A percentile compares a stretch with the other conserved stretches of the same genome.
Conservation (phyloP, 1,139 yeast genomes). For the Hemisphaericaspora subhashii region DNA sequence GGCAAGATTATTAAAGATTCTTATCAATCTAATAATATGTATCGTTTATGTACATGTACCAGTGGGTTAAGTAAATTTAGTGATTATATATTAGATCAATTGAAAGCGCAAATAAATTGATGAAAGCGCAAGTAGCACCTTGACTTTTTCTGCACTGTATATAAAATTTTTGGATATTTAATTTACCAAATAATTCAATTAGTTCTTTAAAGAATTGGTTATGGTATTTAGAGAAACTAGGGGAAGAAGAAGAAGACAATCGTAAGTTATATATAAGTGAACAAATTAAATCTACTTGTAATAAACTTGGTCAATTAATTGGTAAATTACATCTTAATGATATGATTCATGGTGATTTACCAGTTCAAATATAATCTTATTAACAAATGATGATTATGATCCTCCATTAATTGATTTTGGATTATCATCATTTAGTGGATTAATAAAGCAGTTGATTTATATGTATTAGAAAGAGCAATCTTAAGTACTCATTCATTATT, state of each 20-base stretch:
- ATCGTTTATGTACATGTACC: conserved; percentile 53
- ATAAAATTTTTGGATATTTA: too few species aligned
- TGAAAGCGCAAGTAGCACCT: too few species aligned
- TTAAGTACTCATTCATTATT: conserved; percentile 83
- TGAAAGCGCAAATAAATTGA: conserved; percentile 34
- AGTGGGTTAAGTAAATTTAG: conserved; percentile 60
- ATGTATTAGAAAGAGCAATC: conserved; percentile 90
- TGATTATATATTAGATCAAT: conserved; percentile 50
- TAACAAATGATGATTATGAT: conserved; percentile 22
- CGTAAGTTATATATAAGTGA: conserved; percentile 28
- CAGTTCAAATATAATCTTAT: conserved; percentile 77
- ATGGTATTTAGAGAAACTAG: conserved; percentile 55
- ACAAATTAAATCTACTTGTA: conserved; percentile 43
- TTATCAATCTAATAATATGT: conserved; percentile 63
- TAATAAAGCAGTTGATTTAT: conserved; percentile 92
- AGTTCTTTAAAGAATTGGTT: conserved; percentile 71
- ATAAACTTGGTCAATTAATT: conserved; percentile 64
- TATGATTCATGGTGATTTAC: conserved; percentile 95
- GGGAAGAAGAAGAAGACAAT: conserved; percentile 11
- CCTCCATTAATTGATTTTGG: conserved; percentile 92
- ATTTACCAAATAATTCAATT: conserved; percentile 45
- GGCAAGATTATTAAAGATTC: conserved; percentile 55
- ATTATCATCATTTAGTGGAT: conserved; percentile 68
- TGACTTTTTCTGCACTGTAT: too few species aligned
- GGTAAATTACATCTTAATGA: conserved; percentile 75